Conservation (phyloP, 2,329 filamentous ascomycete genomes). For the Zymoseptoria crescenta region DNA sequence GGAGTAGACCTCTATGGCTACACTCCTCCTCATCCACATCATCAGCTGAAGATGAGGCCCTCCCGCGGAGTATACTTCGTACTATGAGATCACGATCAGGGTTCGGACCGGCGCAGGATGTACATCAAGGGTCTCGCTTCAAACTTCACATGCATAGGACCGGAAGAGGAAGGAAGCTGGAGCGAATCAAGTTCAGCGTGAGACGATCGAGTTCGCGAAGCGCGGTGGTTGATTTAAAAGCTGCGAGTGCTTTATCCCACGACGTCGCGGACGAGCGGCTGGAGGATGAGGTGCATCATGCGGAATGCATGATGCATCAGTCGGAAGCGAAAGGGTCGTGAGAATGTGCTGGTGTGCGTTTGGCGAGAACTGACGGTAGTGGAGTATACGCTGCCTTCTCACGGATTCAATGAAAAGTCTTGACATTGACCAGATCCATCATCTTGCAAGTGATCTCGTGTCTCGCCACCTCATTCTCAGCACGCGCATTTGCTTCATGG, state of each 20-base stretch:
- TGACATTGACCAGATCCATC: neutral
- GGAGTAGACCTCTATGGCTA: neutral
- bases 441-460: neutral
- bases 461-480: neutral
- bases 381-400: neutral
- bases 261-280: neutral
- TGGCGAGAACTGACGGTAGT: neutral
- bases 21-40: neutral
- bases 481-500: neutral
- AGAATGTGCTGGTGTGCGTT: neutral
- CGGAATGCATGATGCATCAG: neutral
- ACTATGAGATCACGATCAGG: neutral
- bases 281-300: neutral
- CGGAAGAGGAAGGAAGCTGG: neutral
- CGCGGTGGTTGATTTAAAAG: neutral
- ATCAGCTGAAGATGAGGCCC: neutral
- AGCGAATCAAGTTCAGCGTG: neutral
- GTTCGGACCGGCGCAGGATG: neutral
- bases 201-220: neutral
- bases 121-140: neutral
- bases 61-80: neutral
- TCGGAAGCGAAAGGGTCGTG: neutral
- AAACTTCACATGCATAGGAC: neutral
- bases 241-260: neutral
- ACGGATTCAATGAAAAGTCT: neutral